Evolutionary conservation across 192 early-diverging fungal species (phyloP).

Genomic region (Coemansia reversa): DNA sequence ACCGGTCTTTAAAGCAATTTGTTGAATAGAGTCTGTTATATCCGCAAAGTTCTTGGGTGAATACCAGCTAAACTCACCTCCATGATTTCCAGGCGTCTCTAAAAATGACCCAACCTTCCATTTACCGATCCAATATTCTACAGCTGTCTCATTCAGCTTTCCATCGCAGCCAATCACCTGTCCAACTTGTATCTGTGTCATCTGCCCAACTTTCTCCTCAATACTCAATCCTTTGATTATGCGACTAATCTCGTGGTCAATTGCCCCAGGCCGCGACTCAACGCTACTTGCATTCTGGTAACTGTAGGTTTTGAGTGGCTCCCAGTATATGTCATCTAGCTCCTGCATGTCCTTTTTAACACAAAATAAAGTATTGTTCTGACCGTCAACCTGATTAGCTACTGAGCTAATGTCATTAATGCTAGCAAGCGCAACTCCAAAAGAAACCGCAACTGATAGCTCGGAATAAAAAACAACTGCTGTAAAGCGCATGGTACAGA

Average conservation of each 20-base stretch:
- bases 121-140: constrained; percentile 57
- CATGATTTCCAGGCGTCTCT: constrained; percentile 61
- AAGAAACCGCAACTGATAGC: no score
- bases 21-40: constrained; percentile 56
- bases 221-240: constrained; percentile 53
- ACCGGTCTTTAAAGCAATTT: constrained; percentile 53
- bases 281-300: background rate
- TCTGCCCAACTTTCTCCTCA: constrained; percentile 63
- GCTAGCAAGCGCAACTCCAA: no score
- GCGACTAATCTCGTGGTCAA: constrained; percentile 55
- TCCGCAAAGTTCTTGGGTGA: constrained; percentile 54
- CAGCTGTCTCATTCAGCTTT: constrained; percentile 53
- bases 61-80: constrained; percentile 53
- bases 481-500: no score
- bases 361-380: background rate
- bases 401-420: no score
- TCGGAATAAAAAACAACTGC: no score
- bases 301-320: constrained; percentile 13
- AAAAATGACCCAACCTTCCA: constrained; percentile 65
- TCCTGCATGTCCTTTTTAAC: constrained; percentile 13
- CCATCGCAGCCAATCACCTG: constrained; percentile 58
- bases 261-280: constrained; percentile 5
- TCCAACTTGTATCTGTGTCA: constrained; percentile 62
- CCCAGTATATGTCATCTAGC: constrained; percentile 19
- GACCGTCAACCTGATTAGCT: no score